These are phyloP conservation scores for Musa itinerans DNA, from an alignment of 176 grass and related monocot genomes.

Conservation along the genomic window DNA sequence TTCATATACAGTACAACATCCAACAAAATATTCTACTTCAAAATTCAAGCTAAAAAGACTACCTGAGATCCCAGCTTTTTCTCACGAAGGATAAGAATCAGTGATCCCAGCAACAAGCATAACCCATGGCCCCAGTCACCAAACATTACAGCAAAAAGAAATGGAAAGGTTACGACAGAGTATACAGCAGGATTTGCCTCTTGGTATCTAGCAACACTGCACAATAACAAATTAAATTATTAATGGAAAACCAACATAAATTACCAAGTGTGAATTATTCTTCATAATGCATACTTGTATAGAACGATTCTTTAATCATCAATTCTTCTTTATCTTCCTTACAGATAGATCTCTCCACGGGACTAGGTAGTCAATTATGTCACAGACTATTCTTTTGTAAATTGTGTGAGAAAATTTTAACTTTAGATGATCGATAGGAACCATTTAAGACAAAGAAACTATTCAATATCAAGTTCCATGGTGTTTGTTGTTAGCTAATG, in stretches of 20 bases:
- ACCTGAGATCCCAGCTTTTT: slow-evolving; percentile 97
- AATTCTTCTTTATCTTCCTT: not conserved
- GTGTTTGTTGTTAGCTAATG: not conserved
- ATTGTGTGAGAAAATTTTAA: not conserved
- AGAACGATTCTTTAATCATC: not conserved
- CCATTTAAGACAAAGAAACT: not conserved
- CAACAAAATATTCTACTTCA: not conserved
- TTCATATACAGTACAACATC: not conserved
- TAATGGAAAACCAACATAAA: not conserved
- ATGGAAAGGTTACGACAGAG: slow-evolving; percentile 95
- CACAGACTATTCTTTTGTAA: not conserved
- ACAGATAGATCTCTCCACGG: not conserved
- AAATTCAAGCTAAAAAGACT: slow-evolving; percentile 1
- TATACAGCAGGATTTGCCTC: slow-evolving; percentile 98
- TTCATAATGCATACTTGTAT: not conserved
- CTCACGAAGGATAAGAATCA: slow-evolving; percentile 84
- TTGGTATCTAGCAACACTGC: slow-evolving; percentile 92
- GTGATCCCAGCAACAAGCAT: slow-evolving; percentile 84
- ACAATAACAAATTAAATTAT: slow-evolving; percentile 20
- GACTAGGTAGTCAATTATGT: not conserved
- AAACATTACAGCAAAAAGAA: slow-evolving; percentile 99
- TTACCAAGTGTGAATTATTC: not conserved
- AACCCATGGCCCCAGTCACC: slow-evolving; percentile 99
- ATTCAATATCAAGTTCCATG: slow-evolving; percentile 1
- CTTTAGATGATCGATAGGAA: not conserved